A percentile compares a stretch with the other conserved stretches of the same genome.
Conservation (phyloP, 1,284 basidiomycete species). For the Sporisorium iseilematis-ciliati region DNA sequence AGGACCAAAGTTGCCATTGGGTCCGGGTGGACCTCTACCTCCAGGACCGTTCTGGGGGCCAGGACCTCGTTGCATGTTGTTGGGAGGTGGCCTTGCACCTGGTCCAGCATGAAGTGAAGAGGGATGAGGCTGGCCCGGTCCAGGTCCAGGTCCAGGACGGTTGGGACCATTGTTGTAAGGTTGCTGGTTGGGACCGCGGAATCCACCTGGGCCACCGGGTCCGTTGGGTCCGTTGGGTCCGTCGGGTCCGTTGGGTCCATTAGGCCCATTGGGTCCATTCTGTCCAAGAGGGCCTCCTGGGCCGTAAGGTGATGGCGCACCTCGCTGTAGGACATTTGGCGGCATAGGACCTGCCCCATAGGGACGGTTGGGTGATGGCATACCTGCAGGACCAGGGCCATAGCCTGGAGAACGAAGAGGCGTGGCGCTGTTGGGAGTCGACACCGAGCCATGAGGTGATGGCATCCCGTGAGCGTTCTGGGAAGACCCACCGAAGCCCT, state of each 20-base stretch:
- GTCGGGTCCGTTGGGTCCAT: slow-evolving; percentile 11
- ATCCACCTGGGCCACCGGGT: slow-evolving; percentile 15
- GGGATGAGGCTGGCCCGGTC: slow-evolving; percentile 9
- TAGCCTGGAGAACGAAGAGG: slow-evolving; percentile 45
- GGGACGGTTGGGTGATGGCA: slow-evolving; percentile 27
- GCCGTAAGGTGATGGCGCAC: slow-evolving; percentile 33
- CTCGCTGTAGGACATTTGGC: slow-evolving; percentile 45
- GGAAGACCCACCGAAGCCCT: slow-evolving; percentile 6
- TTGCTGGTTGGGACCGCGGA: slow-evolving; percentile 8
- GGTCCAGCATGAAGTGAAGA: slow-evolving; percentile 27
- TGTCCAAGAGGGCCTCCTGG: slow-evolving; percentile 18
- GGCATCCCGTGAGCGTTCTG: slow-evolving; percentile 11
- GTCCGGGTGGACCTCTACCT: slow-evolving; percentile 22
- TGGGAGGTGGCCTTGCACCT: slow-evolving; percentile 24
- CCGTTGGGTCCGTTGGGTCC: slow-evolving; percentile 10
- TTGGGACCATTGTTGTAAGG: slow-evolving; percentile 14
- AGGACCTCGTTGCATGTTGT: slow-evolving; percentile 16
- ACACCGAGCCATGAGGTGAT: slow-evolving; percentile 15
- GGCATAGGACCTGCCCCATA: slow-evolving; percentile 16
- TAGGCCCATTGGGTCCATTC: slow-evolving; percentile 9
- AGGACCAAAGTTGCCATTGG: slow-evolving; percentile 30
- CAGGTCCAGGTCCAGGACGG: slow-evolving; percentile 7
- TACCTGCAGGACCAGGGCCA: slow-evolving; percentile 16
- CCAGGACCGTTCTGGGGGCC: slow-evolving; percentile 18
- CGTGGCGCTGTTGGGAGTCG: slow-evolving; percentile 37